Percentiles rank a stretch among this genome's conserved stretches.
These are phyloP conservation scores for Dioscorea alata DNA, from an alignment of 106 monocot species.

Conservation along the genomic window DNA sequence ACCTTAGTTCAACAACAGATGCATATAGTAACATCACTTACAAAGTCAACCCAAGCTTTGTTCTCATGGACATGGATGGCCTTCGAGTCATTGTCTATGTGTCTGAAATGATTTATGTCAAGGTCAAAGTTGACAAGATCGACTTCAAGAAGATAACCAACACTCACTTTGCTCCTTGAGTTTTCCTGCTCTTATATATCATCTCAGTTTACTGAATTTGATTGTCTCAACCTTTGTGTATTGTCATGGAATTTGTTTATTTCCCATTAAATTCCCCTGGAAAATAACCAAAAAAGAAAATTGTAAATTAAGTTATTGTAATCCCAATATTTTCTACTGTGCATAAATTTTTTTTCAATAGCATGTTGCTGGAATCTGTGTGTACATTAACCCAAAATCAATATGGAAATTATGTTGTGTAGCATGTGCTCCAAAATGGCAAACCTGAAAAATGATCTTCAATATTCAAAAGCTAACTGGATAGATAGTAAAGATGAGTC, in stretches of 20 bases:
- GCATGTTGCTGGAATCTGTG: too few species aligned
- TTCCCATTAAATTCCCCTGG: neutral
- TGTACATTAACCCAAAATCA: too few species aligned
- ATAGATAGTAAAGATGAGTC: too few species aligned
- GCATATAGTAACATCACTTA: conserved; percentile 92
- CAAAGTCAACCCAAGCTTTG: conserved; percentile 93
- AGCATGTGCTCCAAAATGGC: too few species aligned
- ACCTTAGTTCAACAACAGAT: conserved; percentile 90
- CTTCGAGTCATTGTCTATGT: conserved; percentile 90
- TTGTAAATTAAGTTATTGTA: too few species aligned
- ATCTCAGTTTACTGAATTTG: neutral
- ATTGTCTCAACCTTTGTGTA: neutral
- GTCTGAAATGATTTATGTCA: conserved; percentile 92
- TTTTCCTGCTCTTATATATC: neutral
- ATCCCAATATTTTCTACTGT: too few species aligned
- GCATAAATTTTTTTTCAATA: too few species aligned
- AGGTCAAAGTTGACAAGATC: conserved; percentile 95
- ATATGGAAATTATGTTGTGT: too few species aligned
- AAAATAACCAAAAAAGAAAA: too few species aligned
- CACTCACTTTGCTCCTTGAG: conserved; percentile 14
- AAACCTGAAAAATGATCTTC: too few species aligned
- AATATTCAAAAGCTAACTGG: too few species aligned
- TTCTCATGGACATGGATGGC: conserved; percentile 92
- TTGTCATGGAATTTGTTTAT: neutral
- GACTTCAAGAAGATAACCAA: conserved; percentile 92